A percentile compares a stretch with the other conserved stretches of the same genome.
phyloP scores from a whole-genome alignment of 768 basidiomycete genomes.

The Tylopilus sp. region DNA sequence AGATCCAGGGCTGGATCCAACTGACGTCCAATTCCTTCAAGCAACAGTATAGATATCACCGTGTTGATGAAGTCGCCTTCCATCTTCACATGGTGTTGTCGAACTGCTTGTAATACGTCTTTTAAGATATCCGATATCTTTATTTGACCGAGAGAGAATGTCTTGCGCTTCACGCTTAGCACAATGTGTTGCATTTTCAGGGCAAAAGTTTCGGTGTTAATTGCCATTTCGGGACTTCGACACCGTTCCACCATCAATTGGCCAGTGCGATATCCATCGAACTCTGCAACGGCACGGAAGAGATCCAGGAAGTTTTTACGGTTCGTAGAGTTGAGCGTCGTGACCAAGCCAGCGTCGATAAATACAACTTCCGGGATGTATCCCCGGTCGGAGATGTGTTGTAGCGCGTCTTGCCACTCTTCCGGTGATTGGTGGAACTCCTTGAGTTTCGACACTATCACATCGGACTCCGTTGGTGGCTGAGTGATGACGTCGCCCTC shows the following conservation, averaged over 20 bases:
- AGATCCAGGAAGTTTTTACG: slow-evolving; percentile 94
- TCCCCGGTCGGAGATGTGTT: slow-evolving; percentile 57
- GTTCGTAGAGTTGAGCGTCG: slow-evolving; percentile 77
- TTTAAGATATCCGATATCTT: slow-evolving; percentile 91
- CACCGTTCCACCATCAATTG: slow-evolving; percentile 96
- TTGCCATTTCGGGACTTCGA: slow-evolving; percentile 81
- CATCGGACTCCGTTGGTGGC: slow-evolving; percentile 44
- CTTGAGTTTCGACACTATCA: slow-evolving; percentile 69
- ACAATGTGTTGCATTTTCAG: slow-evolving; percentile 97
- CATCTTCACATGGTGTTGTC: slow-evolving; percentile 95
- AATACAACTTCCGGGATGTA: slow-evolving; percentile 95
- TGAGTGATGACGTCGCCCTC: slow-evolving; percentile 21
- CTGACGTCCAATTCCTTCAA: slow-evolving; percentile 95
- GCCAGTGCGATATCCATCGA: slow-evolving; percentile 94
- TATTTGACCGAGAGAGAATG: slow-evolving; percentile 95
- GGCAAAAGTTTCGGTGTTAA: slow-evolving; percentile 94
- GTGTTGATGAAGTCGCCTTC: slow-evolving; percentile 99
- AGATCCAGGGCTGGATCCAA: slow-evolving; percentile 90
- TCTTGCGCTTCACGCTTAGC: slow-evolving; percentile 90
- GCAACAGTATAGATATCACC: slow-evolving; percentile 85
- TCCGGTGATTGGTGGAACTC: slow-evolving; percentile 52
- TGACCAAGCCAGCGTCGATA: slow-evolving; percentile 94
- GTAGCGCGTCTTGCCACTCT: slow-evolving; percentile 71
- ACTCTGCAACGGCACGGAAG: slow-evolving; percentile 92
- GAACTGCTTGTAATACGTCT: slow-evolving; percentile 82